These are phyloP conservation scores for Nissolia schottii DNA, from an alignment of 306 rosid genomes.

Conservation along the genomic window DNA sequence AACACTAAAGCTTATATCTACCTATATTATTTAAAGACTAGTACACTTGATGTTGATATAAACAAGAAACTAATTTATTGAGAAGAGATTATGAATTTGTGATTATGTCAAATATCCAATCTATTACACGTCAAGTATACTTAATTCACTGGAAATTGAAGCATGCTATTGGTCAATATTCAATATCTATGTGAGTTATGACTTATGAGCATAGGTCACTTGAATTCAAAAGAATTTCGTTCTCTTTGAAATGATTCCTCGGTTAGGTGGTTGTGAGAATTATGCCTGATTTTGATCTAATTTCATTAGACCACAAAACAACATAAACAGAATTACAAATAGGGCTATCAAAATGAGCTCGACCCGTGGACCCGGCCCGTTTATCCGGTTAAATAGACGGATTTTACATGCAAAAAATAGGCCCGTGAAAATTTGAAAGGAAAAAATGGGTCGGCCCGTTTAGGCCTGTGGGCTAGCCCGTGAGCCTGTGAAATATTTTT, in stretches of 20 bases:
- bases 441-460: no score
- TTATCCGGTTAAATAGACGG: no score
- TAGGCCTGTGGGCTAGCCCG: no score
- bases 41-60: not conserved
- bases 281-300: slow-evolving; percentile 1
- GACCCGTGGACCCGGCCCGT: no score
- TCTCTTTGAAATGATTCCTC: not conserved
- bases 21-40: not conserved
- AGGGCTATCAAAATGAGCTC: no score
- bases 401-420: no score
- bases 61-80: not conserved
- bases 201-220: not conserved
- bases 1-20: not conserved
- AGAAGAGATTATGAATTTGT: slow-evolving; percentile 3
- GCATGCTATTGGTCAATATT: not conserved
- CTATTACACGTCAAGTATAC: not conserved
- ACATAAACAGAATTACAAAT: not conserved
- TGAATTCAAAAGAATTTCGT: not conserved
- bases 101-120: not conserved
- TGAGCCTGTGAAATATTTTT: no score
- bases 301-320: not conserved
- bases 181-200: not conserved
- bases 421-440: no score
- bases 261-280: not conserved
- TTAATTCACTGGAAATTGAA: not conserved